Evolutionary conservation across 2,329 filamentous ascomycete genomes (phyloP).

Genomic region (Clarireedia paspali): DNA sequence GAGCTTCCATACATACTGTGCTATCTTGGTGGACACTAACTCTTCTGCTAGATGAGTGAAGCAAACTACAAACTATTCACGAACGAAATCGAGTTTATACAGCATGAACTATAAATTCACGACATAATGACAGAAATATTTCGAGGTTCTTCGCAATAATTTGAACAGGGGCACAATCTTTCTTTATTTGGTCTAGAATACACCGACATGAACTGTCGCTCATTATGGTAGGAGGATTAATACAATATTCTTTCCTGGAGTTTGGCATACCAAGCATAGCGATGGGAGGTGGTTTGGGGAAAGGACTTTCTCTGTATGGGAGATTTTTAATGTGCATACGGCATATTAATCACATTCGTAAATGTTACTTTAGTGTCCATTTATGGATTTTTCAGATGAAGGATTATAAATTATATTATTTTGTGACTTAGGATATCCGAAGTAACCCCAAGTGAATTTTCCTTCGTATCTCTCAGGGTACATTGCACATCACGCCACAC

Average conservation of each 20-base stretch:
- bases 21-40: background rate
- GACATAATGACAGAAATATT: background rate
- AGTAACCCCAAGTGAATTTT: no score
- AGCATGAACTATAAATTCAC: conserved; percentile 25
- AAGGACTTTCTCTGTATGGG: conserved; percentile 30
- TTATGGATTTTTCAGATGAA: background rate
- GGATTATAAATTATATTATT: background rate
- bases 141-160: background rate
- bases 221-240: conserved; percentile 7
- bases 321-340: background rate
- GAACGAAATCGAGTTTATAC: conserved; percentile 29
- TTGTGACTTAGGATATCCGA: background rate
- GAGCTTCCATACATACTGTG: conserved; percentile 21
- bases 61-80: conserved; percentile 27
- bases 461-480: no score
- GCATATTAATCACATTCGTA: background rate
- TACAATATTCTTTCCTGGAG: conserved; percentile 16
- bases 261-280: conserved; percentile 26
- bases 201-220: conserved; percentile 13
- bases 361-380: background rate
- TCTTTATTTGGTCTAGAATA: conserved; percentile 22
- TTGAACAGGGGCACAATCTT: background rate
- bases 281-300: conserved; percentile 15
- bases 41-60: conserved; percentile 25
- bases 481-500: no score